Base-by-base conservation (phyloP, 176 grass and related monocot genomes). In the Oropetium thomaeum region DNA sequence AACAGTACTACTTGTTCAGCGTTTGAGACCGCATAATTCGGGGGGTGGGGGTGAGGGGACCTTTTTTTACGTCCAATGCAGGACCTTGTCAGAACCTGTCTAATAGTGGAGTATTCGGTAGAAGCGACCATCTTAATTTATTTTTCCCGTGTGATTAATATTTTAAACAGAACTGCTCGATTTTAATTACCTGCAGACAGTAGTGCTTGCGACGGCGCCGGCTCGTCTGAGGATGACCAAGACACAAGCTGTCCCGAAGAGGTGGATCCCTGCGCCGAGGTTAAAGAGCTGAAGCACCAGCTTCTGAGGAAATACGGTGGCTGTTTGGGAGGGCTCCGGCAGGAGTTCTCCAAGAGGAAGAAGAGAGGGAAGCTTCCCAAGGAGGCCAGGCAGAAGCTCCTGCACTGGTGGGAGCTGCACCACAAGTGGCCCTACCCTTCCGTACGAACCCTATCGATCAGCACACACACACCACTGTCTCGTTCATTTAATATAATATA, bases 391-490 rank as follows among this genome's bases (percentile, higher is more conserved):
- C 87, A 92, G 62, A 95, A 90, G 84, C 80, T 99, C 7, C 79
- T 95, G 66, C 81, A 72, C 42, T 99, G 96, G 92, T 99, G 96
- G 96, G 89, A 95, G 45, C 79, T 92, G 73, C 96, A 99, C 75
- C 85, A 88, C 88, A 99, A 88, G 63, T 99, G 96, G 96, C 96
- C 96, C 3, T 99, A 99, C 62, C 96, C 96, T 19, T 95, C 96
- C 14, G 96, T 99, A 92, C 15, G 88, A 48, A 29, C 39, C 10
- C 49, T 52, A 1, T n/a, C 8, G n/a, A n/a, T n/a, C n/a, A n/a
- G n/a, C n/a, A n/a, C n/a, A n/a, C n/a, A n/a, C n/a, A n/a, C n/a
- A n/a, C n/a, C n/a, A n/a, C n/a, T n/a, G n/a, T n/a, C n/a, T n/a
- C n/a, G n/a, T n/a, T n/a, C n/a, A n/a, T n/a, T n/a, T n/a, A n/a